These are phyloP conservation scores for Yamadazyma atlantica DNA, from an alignment of 1,139 yeast species.

Conservation along the genomic window DNA sequence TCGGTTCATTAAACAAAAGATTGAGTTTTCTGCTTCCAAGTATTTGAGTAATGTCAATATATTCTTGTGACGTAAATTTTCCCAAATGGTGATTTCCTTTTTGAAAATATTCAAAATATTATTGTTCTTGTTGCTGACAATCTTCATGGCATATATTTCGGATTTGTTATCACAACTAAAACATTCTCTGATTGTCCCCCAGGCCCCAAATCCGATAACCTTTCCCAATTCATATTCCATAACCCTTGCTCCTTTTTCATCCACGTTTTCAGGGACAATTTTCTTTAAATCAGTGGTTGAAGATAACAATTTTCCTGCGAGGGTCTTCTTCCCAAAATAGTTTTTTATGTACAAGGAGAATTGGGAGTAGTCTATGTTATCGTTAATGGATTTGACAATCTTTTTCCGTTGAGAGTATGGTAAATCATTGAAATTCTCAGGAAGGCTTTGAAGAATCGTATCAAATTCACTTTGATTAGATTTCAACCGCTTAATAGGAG, in stretches of 20 bases:
- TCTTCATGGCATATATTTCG: constrained; percentile 71
- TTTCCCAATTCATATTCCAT: constrained; percentile 66
- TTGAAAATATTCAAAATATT: constrained; percentile 52
- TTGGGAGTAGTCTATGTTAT: constrained; percentile 52
- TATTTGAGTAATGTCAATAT: constrained; percentile 63
- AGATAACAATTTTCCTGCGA: constrained; percentile 45
- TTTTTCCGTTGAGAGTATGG: constrained; percentile 71
- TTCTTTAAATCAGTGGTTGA: constrained; percentile 40
- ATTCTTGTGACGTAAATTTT: constrained; percentile 59
- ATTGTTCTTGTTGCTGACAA: constrained; percentile 57
- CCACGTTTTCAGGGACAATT: constrained; percentile 38
- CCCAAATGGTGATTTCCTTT: constrained; percentile 78
- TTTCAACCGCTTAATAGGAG: constrained; percentile 28
- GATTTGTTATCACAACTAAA: constrained; percentile 20
- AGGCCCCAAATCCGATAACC: constrained; percentile 88
- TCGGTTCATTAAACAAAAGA: constrained; percentile 71
- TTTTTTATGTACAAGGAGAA: constrained; percentile 45
- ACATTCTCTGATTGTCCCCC: constrained; percentile 88
- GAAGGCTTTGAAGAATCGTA: constrained; percentile 45
- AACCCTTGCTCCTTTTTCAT: constrained; percentile 62
- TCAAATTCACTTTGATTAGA: constrained; percentile 29
- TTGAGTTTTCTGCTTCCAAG: constrained; percentile 59
- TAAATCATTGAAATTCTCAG: constrained; percentile 59
- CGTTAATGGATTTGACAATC: constrained; percentile 54
- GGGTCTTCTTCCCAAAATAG: constrained; percentile 34